Conservation (phyloP, 495 filamentous ascomycete species). For the Sordaria brevicollis region DNA sequence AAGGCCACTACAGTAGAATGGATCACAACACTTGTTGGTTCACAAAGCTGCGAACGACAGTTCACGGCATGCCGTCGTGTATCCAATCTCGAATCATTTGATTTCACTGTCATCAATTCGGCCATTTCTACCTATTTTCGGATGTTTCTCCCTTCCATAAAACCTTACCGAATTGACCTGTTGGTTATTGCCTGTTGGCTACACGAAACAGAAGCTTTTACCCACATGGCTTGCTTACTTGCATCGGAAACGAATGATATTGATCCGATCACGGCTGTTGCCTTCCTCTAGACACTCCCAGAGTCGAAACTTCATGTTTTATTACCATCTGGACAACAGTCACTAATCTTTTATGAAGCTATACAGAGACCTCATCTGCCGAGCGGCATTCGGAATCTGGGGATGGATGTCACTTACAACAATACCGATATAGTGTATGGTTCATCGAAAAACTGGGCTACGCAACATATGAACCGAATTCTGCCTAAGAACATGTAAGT, state of each 20-base stretch:
- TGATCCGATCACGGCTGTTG: not conserved
- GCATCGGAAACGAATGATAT: not conserved
- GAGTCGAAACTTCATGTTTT: not conserved
- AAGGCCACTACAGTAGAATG: not conserved
- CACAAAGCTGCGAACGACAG: not conserved
- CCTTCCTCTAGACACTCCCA: not conserved
- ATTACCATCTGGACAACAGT: not conserved
- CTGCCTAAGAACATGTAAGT: not conserved
- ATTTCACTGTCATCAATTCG: not conserved
- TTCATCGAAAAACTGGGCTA: not conserved
- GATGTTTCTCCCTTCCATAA: not conserved
- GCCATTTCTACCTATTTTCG: not conserved
- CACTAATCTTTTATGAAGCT: not conserved
- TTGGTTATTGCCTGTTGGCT: not conserved
- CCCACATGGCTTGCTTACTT: not conserved
- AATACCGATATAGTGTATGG: too few relatives aligned
- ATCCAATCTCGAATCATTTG: not conserved
- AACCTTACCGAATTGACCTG: not conserved
- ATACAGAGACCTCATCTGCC: not conserved
- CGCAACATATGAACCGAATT: not conserved
- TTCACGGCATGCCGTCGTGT: not conserved
- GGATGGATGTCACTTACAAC: too few relatives aligned
- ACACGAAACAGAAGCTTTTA: not conserved
- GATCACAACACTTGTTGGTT: not conserved
- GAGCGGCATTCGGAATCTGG: not conserved